Evolutionary conservation across 202 grass and related monocot genomes (phyloP), one percentile per base, ranked within the genome.

Genomic region (Digitaria exilis): DNA sequence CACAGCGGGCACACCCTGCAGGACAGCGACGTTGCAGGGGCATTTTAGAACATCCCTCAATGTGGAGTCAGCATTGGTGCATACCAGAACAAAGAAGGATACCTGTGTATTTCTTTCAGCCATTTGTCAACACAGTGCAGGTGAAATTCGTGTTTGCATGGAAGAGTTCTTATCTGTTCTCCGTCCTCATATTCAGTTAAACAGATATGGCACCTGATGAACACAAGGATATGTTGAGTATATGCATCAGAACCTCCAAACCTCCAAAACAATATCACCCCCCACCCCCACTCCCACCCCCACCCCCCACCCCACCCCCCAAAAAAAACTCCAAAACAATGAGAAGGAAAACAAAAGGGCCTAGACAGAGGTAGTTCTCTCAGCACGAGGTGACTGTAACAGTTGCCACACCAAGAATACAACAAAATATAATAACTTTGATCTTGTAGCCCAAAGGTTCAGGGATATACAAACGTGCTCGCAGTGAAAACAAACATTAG

Each of bases 21-120:
- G 34, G 26, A 32, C 60, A 76, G 74, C 57, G 50, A 73, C 57
- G n/a, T 19, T 49, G 24, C 48, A 48, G 65, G 76, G n/a, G 14
- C 9, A 42, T 16, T 5, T 15, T 84, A 42, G 37, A 48, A 28
- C 14, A 69, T 39, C 64, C 57, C 48, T 24, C 25, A 75, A 57
- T 0, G 6, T 19, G 14, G 15, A 0, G 28, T 15, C 14, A 32
- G 10, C 19, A 59, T 68, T 52, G 37, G 57, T 51, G 17, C 57
- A 59, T 11, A 59, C 30, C 19, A 46, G 32, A 58, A 57, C 16
- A 65, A 41, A 42, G 24, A 73, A 30, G 22, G 54, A 64, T 92
- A 94, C 96, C 96, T 80, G 79, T 92, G 93, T 52, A 99, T 80
- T 89, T 99, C 93, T 92, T 99, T 99, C 61, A 99, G 91, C 96